Percentiles rank a stretch among this genome's conserved stretches.
phyloP scores from a whole-genome alignment of 1,139 yeast genomes.

The Yamadazyma mexicana region DNA sequence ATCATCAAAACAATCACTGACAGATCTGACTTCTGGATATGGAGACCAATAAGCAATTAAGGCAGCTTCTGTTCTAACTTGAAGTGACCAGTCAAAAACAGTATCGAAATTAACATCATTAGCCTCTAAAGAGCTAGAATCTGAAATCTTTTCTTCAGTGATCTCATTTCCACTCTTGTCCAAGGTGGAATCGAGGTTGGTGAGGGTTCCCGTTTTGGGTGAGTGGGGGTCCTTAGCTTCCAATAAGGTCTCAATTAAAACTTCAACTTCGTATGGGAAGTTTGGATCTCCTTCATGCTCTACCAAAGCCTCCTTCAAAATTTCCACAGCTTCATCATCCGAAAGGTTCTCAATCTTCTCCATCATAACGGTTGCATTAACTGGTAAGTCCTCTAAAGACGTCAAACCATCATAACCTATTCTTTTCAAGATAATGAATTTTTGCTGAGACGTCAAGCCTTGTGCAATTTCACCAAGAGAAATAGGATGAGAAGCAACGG shows the following conservation, averaged over 20 bases:
- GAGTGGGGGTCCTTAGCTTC: conserved; percentile 5
- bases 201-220: no score
- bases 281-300: conserved; percentile 27
- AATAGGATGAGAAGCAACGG: conserved; percentile 19
- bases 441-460: conserved; percentile 26
- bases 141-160: neutral
- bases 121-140: conserved; percentile 45
- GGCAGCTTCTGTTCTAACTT: conserved; percentile 43
- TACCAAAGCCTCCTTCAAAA: conserved; percentile 19
- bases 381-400: conserved; percentile 28
- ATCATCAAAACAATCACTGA: conserved; percentile 56
- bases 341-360: conserved; percentile 27
- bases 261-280: conserved; percentile 16
- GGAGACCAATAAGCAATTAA: conserved; percentile 58
- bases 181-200: no score
- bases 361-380: conserved; percentile 27
- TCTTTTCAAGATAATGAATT: conserved; percentile 26
- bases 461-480: conserved; percentile 28
- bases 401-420: conserved; percentile 28
- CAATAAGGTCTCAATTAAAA: conserved; percentile 31
- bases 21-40: conserved; percentile 65
- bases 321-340: conserved; percentile 22
- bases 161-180: conserved; percentile 2
- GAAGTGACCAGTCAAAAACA: conserved; percentile 28
- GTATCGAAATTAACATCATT: conserved; percentile 38